These are phyloP conservation scores for Termitomyces sp. DNA, from an alignment of 768 basidiomycete species.

Conservation along the genomic window DNA sequence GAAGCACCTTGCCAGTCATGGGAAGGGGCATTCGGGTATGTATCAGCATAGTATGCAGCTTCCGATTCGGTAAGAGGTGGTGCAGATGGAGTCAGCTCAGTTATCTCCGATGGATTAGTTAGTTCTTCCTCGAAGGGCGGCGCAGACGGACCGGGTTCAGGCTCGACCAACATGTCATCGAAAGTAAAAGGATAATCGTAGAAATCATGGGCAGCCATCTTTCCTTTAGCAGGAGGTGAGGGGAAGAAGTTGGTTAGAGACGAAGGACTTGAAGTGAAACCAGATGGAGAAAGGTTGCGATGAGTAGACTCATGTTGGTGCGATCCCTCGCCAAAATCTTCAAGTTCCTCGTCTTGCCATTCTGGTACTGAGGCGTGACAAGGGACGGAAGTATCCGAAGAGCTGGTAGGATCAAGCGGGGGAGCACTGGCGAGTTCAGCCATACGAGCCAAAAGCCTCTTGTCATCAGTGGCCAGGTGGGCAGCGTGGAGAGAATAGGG, in stretches of 20 bases:
- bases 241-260: constrained; percentile 32
- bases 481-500: constrained; percentile 29
- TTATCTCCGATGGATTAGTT: constrained; percentile 26
- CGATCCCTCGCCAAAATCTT: constrained; percentile 24
- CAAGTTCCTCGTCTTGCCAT: constrained; percentile 46
- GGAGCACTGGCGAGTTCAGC: constrained; percentile 49
- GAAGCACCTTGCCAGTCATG: constrained; percentile 2
- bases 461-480: constrained; percentile 68
- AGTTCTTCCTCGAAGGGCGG: constrained; percentile 41
- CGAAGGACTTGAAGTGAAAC: constrained; percentile 9
- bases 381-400: constrained; percentile 13
- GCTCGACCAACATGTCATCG: constrained; percentile 26
- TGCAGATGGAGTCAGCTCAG: constrained; percentile 40
- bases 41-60: constrained; percentile 7
- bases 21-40: constrained; percentile 8
- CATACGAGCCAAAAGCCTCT: constrained; percentile 47
- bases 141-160: constrained; percentile 34
- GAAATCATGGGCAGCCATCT: constrained; percentile 31
- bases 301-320: background rate
- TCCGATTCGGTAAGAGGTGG: constrained; percentile 15
- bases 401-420: constrained; percentile 21
- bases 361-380: constrained; percentile 40
- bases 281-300: constrained; percentile 1
- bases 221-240: constrained; percentile 37
- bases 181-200: constrained; percentile 36